Evolutionary conservation across 352 stramenopile species (phyloP).

Genomic region (Pythium oligandrum): DNA sequence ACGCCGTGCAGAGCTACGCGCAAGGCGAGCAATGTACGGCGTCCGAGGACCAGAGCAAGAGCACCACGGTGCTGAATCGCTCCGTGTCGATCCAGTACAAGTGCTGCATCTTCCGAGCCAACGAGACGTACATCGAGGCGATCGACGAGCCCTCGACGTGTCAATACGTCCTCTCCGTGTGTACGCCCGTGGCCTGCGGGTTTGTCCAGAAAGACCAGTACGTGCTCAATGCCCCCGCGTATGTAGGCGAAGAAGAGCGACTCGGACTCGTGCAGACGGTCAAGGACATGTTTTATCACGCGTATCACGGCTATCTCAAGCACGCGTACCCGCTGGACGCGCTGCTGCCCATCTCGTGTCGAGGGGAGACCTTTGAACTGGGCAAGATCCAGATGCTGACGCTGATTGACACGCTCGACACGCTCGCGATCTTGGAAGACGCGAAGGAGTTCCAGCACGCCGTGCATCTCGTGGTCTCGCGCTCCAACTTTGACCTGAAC

Average conservation of each 20-base stretch:
- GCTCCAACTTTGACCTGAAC: slow-evolving; percentile 78
- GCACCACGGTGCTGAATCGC: slow-evolving; percentile 9
- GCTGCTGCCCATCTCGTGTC: slow-evolving; percentile 65
- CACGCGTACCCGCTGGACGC: slow-evolving; percentile 83
- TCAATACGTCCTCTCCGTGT: slow-evolving; percentile 62
- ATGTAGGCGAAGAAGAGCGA: slow-evolving; percentile 53
- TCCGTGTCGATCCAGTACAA: slow-evolving; percentile 50
- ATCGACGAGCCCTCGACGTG: slow-evolving; percentile 50
- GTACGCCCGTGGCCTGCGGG: slow-evolving; percentile 66
- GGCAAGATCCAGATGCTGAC: slow-evolving; percentile 83
- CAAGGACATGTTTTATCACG: slow-evolving; percentile 89
- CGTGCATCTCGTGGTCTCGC: slow-evolving; percentile 52
- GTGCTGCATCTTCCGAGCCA: slow-evolving; percentile 72
- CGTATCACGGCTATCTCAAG: slow-evolving; percentile 79
- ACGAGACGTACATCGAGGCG: slow-evolving; percentile 77
- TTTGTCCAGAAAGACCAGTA: slow-evolving; percentile 71
- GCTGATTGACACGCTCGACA: slow-evolving; percentile 90
- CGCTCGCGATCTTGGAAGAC: slow-evolving; percentile 82
- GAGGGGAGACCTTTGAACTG: slow-evolving; percentile 67
- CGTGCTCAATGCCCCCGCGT: slow-evolving; percentile 39
- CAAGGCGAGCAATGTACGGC: slow-evolving; percentile 35
- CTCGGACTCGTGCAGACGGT: slow-evolving; percentile 53
- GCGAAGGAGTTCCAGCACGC: slow-evolving; percentile 66
- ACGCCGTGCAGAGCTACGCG: slow-evolving; percentile 45
- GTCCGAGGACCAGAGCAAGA: slow-evolving; percentile 3